Percentiles rank a stretch among this genome's conserved stretches.
Conservation (phyloP, 371 early-diverging fungal species). For the Lichtheimia ornata region DNA sequence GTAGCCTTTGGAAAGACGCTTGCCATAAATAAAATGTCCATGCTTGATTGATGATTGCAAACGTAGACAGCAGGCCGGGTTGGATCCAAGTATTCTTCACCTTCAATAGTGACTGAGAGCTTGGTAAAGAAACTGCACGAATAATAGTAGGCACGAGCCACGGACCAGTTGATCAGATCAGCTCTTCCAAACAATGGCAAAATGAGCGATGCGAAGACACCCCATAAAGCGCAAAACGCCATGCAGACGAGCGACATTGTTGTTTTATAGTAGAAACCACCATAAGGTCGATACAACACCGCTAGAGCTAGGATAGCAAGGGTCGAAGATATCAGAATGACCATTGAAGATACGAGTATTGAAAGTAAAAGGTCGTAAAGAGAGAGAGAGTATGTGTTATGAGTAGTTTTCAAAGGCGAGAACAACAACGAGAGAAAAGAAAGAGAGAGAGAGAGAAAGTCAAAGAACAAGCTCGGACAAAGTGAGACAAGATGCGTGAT, state of each 20-base stretch:
- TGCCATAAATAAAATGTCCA: conserved; percentile 80
- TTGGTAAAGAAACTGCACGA: conserved; percentile 56
- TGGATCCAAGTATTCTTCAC: conserved; percentile 55
- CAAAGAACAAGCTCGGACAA: not conserved
- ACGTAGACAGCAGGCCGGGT: conserved; percentile 69
- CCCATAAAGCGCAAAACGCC: conserved; percentile 36
- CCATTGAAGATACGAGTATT: not conserved
- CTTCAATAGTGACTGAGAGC: conserved; percentile 60
- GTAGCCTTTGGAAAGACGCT: conserved; percentile 72
- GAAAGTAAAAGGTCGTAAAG: too few species aligned
- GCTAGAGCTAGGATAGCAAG: conserved; percentile 10
- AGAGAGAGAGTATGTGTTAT: not conserved
- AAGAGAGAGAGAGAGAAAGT: not conserved
- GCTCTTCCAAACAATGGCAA: conserved; percentile 48
- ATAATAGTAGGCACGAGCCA: conserved; percentile 57
- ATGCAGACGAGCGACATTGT: conserved; percentile 24
- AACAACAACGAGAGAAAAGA: not conserved
- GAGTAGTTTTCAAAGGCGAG: not conserved
- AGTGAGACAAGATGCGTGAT: not conserved
- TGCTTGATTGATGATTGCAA: conserved; percentile 87
- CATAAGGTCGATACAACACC: conserved; percentile 30
- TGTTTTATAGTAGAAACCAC: conserved; percentile 37
- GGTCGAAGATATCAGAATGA: conserved; percentile 1
- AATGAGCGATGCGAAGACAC: conserved; percentile 47
- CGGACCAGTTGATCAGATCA: conserved; percentile 61